Conservation (phyloP, 1,139 yeast genomes). For the Lodderomyces metapsilosis region DNA sequence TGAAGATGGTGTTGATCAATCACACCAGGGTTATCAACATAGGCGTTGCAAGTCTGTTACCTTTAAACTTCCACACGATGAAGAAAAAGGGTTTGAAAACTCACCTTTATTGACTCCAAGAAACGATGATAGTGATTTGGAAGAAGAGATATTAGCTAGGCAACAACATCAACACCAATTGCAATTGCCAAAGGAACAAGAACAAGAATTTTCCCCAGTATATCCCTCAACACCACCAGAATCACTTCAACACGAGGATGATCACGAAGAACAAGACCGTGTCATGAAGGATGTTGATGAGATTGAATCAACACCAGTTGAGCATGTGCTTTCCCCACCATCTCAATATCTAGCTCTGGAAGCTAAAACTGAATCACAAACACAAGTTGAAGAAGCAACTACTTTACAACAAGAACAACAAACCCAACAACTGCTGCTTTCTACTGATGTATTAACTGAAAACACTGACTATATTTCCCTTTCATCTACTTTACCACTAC, state of each 20-base stretch:
- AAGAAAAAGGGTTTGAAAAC: constrained; percentile 24
- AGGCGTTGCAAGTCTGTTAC: constrained; percentile 23
- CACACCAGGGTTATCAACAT: constrained; percentile 17
- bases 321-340: background rate
- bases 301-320: background rate
- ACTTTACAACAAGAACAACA: constrained; percentile 9
- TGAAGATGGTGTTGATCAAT: constrained; percentile 4
- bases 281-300: background rate
- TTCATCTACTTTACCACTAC: constrained; percentile 33
- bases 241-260: constrained; percentile 4
- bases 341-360: constrained; percentile 2
- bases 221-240: constrained; percentile 14
- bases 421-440: background rate
- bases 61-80: constrained; percentile 23
- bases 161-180: background rate
- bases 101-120: constrained; percentile 46
- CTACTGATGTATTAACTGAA: constrained; percentile 16
- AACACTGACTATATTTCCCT: constrained; percentile 44
- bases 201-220: background rate
- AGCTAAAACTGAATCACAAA: background rate
- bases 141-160: constrained; percentile 5
- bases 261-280: background rate
- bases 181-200: background rate
- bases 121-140: constrained; percentile 38
- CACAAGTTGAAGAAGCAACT: constrained; percentile 1